These are phyloP conservation scores for Penicillium glabrum DNA, from an alignment of 2,329 filamentous ascomycete species.

Conservation along the genomic window DNA sequence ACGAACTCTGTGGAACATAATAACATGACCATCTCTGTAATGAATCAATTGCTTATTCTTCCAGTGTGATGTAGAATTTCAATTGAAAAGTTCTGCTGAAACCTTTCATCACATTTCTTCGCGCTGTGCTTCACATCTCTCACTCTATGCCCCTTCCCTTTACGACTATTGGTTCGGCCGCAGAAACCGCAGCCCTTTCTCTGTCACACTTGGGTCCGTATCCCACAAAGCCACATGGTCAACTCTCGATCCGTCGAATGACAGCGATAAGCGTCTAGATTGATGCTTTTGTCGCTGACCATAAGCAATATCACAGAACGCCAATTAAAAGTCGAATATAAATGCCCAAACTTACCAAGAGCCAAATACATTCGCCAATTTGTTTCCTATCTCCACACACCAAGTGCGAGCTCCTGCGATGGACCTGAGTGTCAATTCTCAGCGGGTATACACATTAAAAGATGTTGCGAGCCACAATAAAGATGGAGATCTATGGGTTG, in stretches of 20 bases:
- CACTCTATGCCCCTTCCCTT: background rate
- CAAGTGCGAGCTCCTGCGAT: background rate
- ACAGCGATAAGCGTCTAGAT: background rate
- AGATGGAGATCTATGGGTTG: conserved; percentile 22
- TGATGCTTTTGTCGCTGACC: no score
- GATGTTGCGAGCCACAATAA: conserved; percentile 20
- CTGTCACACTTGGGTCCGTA: background rate
- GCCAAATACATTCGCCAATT: no score
- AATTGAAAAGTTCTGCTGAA: no score
- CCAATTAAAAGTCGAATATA: no score
- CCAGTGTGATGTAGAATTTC: no score
- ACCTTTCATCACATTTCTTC: no score
- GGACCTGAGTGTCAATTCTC: background rate
- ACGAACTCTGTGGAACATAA: no score
- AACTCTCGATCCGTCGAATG: background rate
- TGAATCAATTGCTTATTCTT: no score
- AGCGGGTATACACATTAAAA: background rate
- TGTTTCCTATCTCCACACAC: no score
- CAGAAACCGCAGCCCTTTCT: background rate
- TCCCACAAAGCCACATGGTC: background rate
- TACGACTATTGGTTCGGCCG: background rate
- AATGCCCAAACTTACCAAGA: background rate
- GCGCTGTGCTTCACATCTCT: background rate
- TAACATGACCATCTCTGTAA: no score
- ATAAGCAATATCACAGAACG: no score